Conservation (phyloP, 164 flowering plant genomes). For the Sextonia rubra region DNA sequence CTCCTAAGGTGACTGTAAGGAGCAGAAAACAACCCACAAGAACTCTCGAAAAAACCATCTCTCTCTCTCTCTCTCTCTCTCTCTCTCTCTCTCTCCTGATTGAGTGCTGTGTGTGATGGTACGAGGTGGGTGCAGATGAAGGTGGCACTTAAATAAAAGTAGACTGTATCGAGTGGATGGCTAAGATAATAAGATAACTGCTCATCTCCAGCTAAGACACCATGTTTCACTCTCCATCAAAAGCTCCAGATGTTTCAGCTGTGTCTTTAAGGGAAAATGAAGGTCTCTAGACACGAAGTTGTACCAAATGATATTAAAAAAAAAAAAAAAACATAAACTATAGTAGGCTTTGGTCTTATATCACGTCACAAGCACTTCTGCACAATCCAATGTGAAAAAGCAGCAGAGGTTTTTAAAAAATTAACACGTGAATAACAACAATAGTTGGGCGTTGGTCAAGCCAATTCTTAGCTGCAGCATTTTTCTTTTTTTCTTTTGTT, state of each 20-base stretch:
- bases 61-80: neutral
- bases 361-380: no score
- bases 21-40: conserved; percentile 7
- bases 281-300: no score
- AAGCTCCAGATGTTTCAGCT: conserved; percentile 5
- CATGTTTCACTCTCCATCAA: conserved; percentile 26
- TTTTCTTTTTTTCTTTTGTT: no score
- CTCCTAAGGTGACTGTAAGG: conserved; percentile 17
- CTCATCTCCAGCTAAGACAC: conserved; percentile 19
- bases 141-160: conserved; percentile 6
- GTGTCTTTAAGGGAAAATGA: no score
- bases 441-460: no score
- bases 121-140: conserved; percentile 16
- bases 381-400: no score
- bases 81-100: neutral
- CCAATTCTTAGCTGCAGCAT: no score
- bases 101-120: neutral
- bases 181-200: conserved; percentile 19
- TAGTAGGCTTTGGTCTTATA: no score
- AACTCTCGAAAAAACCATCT: conserved; percentile 27
- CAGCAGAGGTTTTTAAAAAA: no score
- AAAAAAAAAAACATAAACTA: no score
- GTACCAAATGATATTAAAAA: no score
- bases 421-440: no score
- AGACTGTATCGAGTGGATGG: conserved; percentile 15